Evolutionary conservation across 2,329 filamentous ascomycete species (phyloP).

Genomic region (Penicillium olsonii): DNA sequence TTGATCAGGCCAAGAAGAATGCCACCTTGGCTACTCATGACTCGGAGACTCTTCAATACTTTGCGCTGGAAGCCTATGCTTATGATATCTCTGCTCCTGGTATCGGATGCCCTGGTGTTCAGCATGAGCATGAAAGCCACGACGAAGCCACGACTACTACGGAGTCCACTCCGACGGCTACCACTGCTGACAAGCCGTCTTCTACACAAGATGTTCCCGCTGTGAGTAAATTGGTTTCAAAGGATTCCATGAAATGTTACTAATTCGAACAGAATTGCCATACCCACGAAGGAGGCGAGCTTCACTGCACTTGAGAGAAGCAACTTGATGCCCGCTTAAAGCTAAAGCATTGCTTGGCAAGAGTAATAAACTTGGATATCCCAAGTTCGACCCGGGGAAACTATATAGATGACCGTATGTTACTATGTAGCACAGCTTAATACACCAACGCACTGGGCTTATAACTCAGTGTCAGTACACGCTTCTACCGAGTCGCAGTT

Average conservation of each 20-base stretch:
- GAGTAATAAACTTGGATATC: too few relatives aligned
- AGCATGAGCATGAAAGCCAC: conserved; percentile 14
- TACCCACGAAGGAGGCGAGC: conserved; percentile 42
- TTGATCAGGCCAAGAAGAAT: conserved; percentile 56
- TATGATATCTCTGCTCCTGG: conserved; percentile 66
- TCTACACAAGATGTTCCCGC: conserved; percentile 25
- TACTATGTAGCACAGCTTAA: too few relatives aligned
- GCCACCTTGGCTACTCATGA: conserved; percentile 56
- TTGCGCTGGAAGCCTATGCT: conserved; percentile 67
- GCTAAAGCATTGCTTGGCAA: too few relatives aligned
- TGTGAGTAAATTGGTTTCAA: conserved; percentile 22
- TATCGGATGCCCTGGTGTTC: conserved; percentile 58
- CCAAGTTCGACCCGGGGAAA: too few relatives aligned
- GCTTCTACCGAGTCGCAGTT: background rate
- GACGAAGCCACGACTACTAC: conserved; percentile 7
- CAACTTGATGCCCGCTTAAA: background rate
- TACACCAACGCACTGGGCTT: too few relatives aligned
- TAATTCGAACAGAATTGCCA: conserved; percentile 39
- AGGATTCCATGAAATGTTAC: background rate
- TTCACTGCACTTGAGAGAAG: conserved; percentile 39
- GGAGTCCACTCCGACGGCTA: conserved; percentile 11
- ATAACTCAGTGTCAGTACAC: too few relatives aligned
- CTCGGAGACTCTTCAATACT: conserved; percentile 66
- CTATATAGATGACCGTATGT: too few relatives aligned
- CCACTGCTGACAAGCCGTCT: conserved; percentile 13